Evolutionary conservation across 2,329 filamentous ascomycete species (phyloP).

Genomic region (Grosmannia clavigera): DNA sequence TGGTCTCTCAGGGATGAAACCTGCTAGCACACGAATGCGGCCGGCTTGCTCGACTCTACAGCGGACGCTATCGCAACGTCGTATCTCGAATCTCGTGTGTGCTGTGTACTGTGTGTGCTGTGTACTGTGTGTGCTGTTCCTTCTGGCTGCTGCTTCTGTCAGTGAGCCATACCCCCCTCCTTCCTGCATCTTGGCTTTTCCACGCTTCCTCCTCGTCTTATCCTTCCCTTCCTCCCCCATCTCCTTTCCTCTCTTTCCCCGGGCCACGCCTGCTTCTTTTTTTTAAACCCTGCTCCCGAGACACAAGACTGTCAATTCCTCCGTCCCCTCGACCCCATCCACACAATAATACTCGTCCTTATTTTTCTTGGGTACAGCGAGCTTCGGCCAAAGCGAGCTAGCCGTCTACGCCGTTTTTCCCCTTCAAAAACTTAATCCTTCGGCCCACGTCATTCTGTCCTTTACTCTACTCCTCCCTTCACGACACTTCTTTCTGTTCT

Average conservation of each 20-base stretch:
- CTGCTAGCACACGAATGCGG: background rate
- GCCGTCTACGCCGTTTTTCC: background rate
- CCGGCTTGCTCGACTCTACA: background rate
- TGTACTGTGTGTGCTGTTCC: background rate
- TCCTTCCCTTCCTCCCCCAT: background rate
- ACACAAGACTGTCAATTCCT: background rate
- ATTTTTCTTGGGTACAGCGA: background rate
- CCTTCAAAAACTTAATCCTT: background rate
- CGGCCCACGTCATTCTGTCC: constrained; percentile 2
- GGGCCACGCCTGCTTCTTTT: constrained; percentile 3
- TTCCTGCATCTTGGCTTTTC: background rate
- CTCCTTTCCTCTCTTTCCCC: background rate
- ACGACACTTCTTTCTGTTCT: background rate
- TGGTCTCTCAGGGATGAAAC: constrained; percentile 5
- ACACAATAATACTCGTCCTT: background rate
- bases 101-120: too few species aligned
- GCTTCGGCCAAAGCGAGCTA: background rate
- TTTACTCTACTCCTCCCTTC: background rate
- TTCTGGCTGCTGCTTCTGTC: background rate
- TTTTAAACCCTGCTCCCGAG: background rate
- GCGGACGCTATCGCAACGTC: background rate
- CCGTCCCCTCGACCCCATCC: background rate
- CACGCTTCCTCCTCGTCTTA: background rate
- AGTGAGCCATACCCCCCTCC: background rate
- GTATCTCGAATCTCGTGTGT: background rate